Evolutionary conservation across 345 rosid species (phyloP), one percentile per base, ranked within the genome.

Genomic region (Brassica incana): DNA sequence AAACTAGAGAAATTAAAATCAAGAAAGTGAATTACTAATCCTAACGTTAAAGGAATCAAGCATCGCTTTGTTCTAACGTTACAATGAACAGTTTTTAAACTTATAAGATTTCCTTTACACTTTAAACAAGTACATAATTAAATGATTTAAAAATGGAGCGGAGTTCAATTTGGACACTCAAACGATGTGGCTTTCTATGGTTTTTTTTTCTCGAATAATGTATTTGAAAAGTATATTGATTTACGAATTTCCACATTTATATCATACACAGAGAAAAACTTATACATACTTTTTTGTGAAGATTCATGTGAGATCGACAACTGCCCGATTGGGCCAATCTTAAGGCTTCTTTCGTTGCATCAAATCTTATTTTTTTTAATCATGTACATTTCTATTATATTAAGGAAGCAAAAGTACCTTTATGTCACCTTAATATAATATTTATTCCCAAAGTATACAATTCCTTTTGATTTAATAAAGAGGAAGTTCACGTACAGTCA

Each of bases 241-340:
- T n/a, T 3, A 74, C 71, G 70, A 61, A 73, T 79, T 73, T 79
- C 71, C 71, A 61, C 70, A 48, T 67, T 68, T 73, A 67, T 67
- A 79, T 68, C 48, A 74, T 68, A 73, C 65, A 80, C 43, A 74
- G 63, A 29, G 52, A 38, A 52, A 54, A 36, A 65, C 54, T 8
- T 29, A 69, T 20, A 18, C 2, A 72, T 36, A 77, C 4, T 32
- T 62, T 65, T 48, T 7, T 79, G 11, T 38, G 10, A 23, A 80
- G 72, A 54, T 50, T 30, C 80, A 70, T 58, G 73, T 63, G 45
- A 80, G 80, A 80, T 75, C 38, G 80, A 75, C 83, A 80, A 80
- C 83, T 80, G 77, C 83, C 33, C 11, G 66, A 63, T 38, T 12
- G 9, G 9, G 73, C 82, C 74, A 79, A 79, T 79, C 76, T 74